A percentile compares a stretch with the other conserved stretches of the same genome.
These are phyloP conservation scores for Tilletia horrida DNA, from an alignment of 1,284 basidiomycete genomes.

Conservation along the genomic window DNA sequence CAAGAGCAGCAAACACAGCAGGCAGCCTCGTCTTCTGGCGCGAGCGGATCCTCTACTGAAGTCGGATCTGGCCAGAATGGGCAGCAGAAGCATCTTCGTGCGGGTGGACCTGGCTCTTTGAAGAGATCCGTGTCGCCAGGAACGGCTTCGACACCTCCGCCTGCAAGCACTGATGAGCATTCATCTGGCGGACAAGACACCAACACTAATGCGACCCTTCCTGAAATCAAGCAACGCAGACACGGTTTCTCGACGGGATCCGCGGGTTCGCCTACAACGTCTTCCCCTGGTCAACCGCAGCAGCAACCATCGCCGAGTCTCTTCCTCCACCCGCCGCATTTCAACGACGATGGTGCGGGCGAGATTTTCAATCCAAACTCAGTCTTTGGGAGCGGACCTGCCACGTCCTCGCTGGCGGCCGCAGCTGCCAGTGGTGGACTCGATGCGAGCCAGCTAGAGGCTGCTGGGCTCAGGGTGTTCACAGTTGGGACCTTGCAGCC, in stretches of 20 bases:
- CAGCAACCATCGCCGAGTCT: conserved; percentile 17
- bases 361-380: conserved; percentile 27
- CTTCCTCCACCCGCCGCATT: conserved; percentile 35
- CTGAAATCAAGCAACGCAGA: neutral
- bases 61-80: neutral
- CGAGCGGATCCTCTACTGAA: neutral
- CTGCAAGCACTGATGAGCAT: neutral
- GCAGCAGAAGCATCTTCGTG: neutral
- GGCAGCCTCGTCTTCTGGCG: neutral
- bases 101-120: neutral
- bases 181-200: conserved; percentile 1
- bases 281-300: neutral
- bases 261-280: conserved; percentile 13
- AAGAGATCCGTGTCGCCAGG: neutral
- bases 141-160: neutral
- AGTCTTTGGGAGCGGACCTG: conserved; percentile 29
- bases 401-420: conserved; percentile 26
- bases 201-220: neutral
- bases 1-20: neutral
- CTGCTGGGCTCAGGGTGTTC: conserved; percentile 71
- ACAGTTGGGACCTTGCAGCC: conserved; percentile 77
- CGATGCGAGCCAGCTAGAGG: conserved; percentile 26
- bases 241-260: conserved; percentile 15
- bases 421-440: conserved; percentile 30
- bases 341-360: conserved; percentile 21